phyloP scores from a whole-genome alignment of 768 basidiomycete species.

The Rickenella mellea region DNA sequence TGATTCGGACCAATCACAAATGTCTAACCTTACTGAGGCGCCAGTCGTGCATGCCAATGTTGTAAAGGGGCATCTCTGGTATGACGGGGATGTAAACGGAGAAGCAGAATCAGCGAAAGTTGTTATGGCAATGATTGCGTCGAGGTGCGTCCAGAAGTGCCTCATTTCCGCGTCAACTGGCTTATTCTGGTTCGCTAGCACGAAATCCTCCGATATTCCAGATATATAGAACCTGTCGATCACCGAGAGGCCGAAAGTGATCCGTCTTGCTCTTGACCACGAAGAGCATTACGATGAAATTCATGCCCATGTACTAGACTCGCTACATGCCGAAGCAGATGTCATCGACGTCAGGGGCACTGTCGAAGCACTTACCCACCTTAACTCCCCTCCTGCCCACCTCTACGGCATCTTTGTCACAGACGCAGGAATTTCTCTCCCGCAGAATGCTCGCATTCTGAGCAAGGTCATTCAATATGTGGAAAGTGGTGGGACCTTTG shows the following conservation, averaged over 20 bases:
- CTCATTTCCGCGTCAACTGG: too few relatives aligned
- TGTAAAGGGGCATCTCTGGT: constrained; percentile 28
- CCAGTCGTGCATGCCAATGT: constrained; percentile 22
- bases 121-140: constrained; percentile 29
- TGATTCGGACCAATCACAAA: constrained; percentile 7
- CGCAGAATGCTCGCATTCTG: constrained; percentile 14
- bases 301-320: constrained; percentile 17
- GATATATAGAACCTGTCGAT: too few relatives aligned
- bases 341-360: constrained; percentile 12
- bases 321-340: constrained; percentile 16
- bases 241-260: too few relatives aligned
- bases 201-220: too few relatives aligned
- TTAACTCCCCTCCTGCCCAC: constrained; percentile 18
- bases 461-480: constrained; percentile 26
- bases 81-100: constrained; percentile 24
- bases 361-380: constrained; percentile 15
- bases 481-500: constrained; percentile 27
- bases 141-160: too few relatives aligned
- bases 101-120: constrained; percentile 20
- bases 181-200: too few relatives aligned
- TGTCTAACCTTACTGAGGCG: constrained; percentile 14
- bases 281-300: constrained; percentile 13
- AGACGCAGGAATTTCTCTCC: constrained; percentile 24
- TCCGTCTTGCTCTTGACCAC: constrained; percentile 22
- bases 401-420: constrained; percentile 25